phyloP scores from a whole-genome alignment of 345 rosid species.

The Turnera subulata region DNA sequence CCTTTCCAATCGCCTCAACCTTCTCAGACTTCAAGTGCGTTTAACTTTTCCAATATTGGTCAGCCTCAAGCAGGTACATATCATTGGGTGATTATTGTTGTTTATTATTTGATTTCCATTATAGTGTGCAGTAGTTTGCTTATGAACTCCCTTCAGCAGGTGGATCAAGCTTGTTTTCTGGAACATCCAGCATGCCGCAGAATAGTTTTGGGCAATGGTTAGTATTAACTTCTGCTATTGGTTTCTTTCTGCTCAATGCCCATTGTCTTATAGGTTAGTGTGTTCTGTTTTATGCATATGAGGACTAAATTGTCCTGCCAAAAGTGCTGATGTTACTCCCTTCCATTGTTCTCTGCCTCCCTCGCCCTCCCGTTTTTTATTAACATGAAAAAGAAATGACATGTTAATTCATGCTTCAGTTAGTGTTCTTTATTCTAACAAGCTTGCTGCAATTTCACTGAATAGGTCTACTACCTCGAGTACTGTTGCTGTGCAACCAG shows the following conservation, averaged over 20 bases:
- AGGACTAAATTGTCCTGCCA: too few relatives aligned
- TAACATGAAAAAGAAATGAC: too few relatives aligned
- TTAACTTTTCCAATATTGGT: conserved; percentile 48
- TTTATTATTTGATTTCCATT: conserved; percentile 4
- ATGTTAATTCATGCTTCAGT: background rate
- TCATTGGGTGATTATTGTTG: background rate
- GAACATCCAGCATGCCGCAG: conserved; percentile 50
- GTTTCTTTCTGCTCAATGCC: too few relatives aligned
- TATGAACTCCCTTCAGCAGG: conserved; percentile 25
- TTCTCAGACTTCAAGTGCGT: conserved; percentile 43
- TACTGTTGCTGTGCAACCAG: conserved; percentile 48
- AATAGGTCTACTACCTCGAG: conserved; percentile 50
- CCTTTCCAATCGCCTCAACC: conserved; percentile 51
- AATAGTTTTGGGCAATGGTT: conserved; percentile 49
- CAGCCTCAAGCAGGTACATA: conserved; percentile 53
- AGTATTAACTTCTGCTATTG: conserved; percentile 19
- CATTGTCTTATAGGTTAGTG: too few relatives aligned
- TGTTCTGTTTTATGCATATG: too few relatives aligned
- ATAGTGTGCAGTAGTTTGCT: conserved; percentile 13
- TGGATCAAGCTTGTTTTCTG: conserved; percentile 36
- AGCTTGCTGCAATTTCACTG: conserved; percentile 1
- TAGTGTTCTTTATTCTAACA: background rate
- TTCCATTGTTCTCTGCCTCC: too few relatives aligned
- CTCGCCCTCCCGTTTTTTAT: too few relatives aligned
- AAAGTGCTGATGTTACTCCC: too few relatives aligned